phyloP scores from a whole-genome alignment of 805 yeast genomes.

The Zygosaccharomyces rouxii region DNA sequence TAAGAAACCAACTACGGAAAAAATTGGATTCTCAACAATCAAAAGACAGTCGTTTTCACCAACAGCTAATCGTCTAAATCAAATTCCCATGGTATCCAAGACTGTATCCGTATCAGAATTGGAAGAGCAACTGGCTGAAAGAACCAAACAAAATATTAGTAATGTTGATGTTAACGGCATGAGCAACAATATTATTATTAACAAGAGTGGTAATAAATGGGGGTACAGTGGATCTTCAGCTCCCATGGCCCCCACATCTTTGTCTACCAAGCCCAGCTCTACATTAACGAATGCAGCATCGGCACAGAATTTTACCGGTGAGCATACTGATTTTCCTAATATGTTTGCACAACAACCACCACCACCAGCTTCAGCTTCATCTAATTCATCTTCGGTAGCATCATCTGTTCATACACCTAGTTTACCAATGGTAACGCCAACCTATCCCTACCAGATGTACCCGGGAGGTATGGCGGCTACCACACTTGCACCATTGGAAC shows the following conservation, averaged over 20 bases:
- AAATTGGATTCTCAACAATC: not conserved
- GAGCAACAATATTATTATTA: not conserved
- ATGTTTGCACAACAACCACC: not conserved
- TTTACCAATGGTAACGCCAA: not conserved
- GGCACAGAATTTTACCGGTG: not conserved
- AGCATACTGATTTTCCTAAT: not conserved
- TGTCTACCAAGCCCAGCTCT: conserved; percentile 27
- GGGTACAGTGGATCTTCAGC: conserved; percentile 36
- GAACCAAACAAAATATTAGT: conserved; percentile 1
- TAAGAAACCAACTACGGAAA: not conserved
- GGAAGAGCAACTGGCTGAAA: conserved; percentile 11
- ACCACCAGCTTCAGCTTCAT: not conserved
- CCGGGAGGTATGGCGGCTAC: conserved; percentile 6
- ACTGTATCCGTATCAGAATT: conserved; percentile 15
- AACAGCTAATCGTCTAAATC: not conserved
- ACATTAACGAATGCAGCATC: conserved; percentile 8
- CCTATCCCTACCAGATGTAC: conserved; percentile 4
- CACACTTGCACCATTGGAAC: not conserved
- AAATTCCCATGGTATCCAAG: not conserved
- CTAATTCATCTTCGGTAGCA: not conserved
- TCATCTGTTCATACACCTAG: conserved; percentile 1
- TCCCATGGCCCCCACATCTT: conserved; percentile 29
- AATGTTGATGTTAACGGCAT: not conserved
- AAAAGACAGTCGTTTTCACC: not conserved
- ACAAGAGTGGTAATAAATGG: conserved; percentile 8